Base-by-base conservation (phyloP, 805 yeast genomes). In the Metschnikowia rubicola region DNA sequence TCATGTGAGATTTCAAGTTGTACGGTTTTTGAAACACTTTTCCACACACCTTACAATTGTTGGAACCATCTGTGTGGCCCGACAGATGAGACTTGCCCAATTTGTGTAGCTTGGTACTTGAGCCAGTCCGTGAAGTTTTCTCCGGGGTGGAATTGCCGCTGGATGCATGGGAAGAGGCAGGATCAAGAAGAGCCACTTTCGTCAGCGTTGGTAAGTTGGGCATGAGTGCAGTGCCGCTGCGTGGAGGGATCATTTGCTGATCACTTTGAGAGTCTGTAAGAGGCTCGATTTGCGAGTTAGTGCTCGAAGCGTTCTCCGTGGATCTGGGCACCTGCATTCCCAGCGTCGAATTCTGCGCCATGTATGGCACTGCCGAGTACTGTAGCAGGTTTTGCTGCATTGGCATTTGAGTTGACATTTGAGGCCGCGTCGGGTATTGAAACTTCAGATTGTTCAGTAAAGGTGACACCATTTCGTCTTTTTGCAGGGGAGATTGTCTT, bases 1-100 rank as follows among this genome's bases (percentile, higher is more conserved):
- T 73, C 71, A 71, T 73, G 56, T 77, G 81, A 7, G 75, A 69
- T 51, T 74, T 74, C 47, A 77, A 63, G 56, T 77, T 77, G 61
- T 77, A 77, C 6, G 78, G 78, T 50, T 74, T 74, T 53, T 66
- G 71, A 56, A 77, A 77, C 10, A 65, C 65, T 52, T 75, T 77
- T 10, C 68, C 71, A 56, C 81, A 77, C 3, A 63, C 59, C 8
- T 61, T 59, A 53, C 81, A 77, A 4, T 73, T 70, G 53, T 62
- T 44, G 17, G 29, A 5, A 35, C 13, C 15, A 8, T 15, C 34
- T 7, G 34, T 11, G 36, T 19, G 7, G n/a, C 28, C 9, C 11
- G 33, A 21, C 9, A 57, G 26, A 21, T 7, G 26, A 39, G 60
- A 55, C 57, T 53, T 67, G 36, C 63, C 52, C 39, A 63, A 55